Conservation (phyloP, 2,329 filamentous ascomycete genomes). For the Eutypa lata region DNA sequence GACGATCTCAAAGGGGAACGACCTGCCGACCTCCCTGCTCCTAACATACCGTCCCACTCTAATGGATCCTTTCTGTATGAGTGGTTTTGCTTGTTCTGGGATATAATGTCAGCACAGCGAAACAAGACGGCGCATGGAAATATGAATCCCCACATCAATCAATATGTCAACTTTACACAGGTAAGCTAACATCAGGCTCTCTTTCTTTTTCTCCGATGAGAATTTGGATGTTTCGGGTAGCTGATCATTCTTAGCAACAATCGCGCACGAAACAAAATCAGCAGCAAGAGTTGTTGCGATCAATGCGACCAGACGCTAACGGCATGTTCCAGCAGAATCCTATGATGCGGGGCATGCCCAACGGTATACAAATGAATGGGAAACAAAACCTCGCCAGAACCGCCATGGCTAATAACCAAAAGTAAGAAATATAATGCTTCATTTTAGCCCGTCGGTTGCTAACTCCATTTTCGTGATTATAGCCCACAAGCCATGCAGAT, state of each 20-base stretch:
- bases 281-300: constrained; percentile 73
- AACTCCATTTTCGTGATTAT: constrained; percentile 3
- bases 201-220: no score
- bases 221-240: constrained; percentile 1
- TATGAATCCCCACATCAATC: constrained; percentile 60
- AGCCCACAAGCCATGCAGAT: constrained; percentile 70
- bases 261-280: constrained; percentile 71
- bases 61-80: constrained; percentile 89
- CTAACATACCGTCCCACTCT: constrained; percentile 62
- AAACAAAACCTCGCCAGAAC: constrained; percentile 68
- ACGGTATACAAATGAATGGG: constrained; percentile 56
- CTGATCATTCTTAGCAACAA: constrained; percentile 48
- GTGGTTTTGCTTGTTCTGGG: constrained; percentile 98
- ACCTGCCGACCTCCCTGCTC: constrained; percentile 75
- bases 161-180: constrained; percentile 81
- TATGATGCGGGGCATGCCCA: constrained; percentile 67
- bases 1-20: constrained; percentile 72
- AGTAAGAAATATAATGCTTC: constrained; percentile 47
- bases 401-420: constrained; percentile 76
- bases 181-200: constrained; percentile 46
- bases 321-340: constrained; percentile 55
- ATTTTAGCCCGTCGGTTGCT: constrained; percentile 10
- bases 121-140: constrained; percentile 48
- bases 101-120: constrained; percentile 84
- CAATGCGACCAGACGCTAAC: constrained; percentile 61